Percentiles rank a stretch among this genome's conserved stretches.
phyloP scores from a whole-genome alignment of 1,284 basidiomycete genomes.

The Leccinum solheimii region DNA sequence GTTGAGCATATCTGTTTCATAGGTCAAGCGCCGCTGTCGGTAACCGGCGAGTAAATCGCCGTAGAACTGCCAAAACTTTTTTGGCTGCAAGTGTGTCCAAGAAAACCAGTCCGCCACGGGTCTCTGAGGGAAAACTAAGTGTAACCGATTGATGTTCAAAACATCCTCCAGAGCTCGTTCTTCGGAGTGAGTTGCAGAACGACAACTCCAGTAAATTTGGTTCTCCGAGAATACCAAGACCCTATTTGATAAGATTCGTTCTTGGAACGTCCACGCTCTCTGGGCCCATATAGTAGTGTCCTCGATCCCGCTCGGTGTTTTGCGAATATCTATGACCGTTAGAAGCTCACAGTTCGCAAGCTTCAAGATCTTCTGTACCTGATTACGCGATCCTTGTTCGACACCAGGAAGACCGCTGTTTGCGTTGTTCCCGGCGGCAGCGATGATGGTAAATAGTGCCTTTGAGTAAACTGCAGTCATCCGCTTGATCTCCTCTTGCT shows the following conservation, averaged over 20 bases:
- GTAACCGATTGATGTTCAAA: not conserved
- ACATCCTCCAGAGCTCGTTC: slow-evolving; percentile 8
- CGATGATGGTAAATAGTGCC: slow-evolving; percentile 24
- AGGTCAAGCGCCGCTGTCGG: slow-evolving; percentile 12
- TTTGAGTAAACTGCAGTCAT: slow-evolving; percentile 23
- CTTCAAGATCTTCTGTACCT: slow-evolving; percentile 13
- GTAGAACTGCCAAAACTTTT: not conserved
- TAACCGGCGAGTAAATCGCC: slow-evolving; percentile 7
- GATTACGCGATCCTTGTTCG: slow-evolving; percentile 1
- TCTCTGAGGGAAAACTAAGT: slow-evolving; percentile 4
- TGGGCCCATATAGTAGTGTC: slow-evolving; percentile 10
- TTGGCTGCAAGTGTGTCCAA: slow-evolving; percentile 3
- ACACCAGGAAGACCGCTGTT: slow-evolving; percentile 17
- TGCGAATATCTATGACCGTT: slow-evolving; percentile 14
- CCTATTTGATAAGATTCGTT: slow-evolving; percentile 20
- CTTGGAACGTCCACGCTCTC: slow-evolving; percentile 28
- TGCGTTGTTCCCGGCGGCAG: slow-evolving; percentile 21
- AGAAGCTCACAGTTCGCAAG: slow-evolving; percentile 10
- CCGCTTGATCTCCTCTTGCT: slow-evolving; percentile 15
- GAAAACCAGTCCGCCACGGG: not conserved
- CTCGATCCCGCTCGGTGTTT: slow-evolving; percentile 1
- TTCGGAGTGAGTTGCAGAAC: slow-evolving; percentile 14
- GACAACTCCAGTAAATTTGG: slow-evolving; percentile 25
- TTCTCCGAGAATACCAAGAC: slow-evolving; percentile 20
- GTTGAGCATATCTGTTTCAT: slow-evolving; percentile 20